Base-by-base conservation (phyloP, 306 rosid genomes). In the Acacia confusa region DNA sequence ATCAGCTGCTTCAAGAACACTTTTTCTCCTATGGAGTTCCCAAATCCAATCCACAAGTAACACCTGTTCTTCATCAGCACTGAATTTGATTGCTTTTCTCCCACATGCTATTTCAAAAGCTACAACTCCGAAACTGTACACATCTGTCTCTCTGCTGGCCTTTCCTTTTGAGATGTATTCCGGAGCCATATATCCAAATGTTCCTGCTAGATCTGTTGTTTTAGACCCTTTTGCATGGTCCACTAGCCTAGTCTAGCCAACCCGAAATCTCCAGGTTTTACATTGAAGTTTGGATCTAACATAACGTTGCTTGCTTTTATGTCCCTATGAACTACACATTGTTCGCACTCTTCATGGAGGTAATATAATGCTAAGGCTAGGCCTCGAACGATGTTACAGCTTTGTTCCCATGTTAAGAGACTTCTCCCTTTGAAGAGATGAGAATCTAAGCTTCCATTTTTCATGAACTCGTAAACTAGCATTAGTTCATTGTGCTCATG, bases 261-360 rank as follows among this genome's bases (percentile, higher is more conserved):
- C 15, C 88, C 90, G 27, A 87, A 87, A 66, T 87, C 90, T 14
- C 88, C 88, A 22, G 85, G 90, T 58, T 79, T 82, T 3, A 79
- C 72, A 16, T 79, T 75, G 7, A 85, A 85, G n/a, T 79, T 25
- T 4, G 79, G 61, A 55, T 55, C 61, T 72, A 87, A 41, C 90
- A 87, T 84, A 16, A 84, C 50, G 20, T 87, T 87, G 79, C 86
- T 87, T 9, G 77, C 22, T 32, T 73, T 73, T 50, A 73, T 73
- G 19, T 73, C 77, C 30, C 77, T 73, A 11, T 73, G 77, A 2
- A 73, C 32, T 0, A 73, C 27, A n/a, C 61, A 55, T 55, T 55
- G 61, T 55, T 55, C 61, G 0, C 61, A 55, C 53, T 82, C 88
- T 86, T 86, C 86, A 55, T 86, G 88, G 2, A 86, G 79, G 63